Conservation (phyloP, 2,329 filamentous ascomycete species). For the Fusarium mangiferae region DNA sequence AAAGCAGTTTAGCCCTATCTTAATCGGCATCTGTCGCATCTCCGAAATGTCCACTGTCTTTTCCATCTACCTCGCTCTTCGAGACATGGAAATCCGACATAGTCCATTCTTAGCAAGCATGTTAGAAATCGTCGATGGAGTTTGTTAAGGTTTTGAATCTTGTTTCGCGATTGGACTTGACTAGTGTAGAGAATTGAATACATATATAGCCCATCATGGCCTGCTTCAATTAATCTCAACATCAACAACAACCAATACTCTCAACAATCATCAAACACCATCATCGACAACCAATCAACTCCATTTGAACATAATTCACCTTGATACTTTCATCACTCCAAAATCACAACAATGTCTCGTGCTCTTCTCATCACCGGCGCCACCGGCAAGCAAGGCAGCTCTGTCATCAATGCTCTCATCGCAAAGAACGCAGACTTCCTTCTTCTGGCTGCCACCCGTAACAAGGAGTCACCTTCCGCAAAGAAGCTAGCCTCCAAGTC, state of each 20-base stretch:
- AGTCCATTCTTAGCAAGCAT: neutral
- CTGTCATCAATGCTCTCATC: constrained; percentile 21
- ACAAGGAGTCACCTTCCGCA: constrained; percentile 8
- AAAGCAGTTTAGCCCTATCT: neutral
- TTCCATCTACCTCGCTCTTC: neutral
- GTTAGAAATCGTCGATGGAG: neutral
- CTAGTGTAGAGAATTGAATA: neutral
- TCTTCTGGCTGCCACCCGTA: constrained; percentile 24
- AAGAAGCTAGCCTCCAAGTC: constrained; percentile 15
- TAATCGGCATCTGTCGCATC: neutral
- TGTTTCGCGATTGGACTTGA: neutral
- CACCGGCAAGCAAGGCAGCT: constrained; percentile 29
- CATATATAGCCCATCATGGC: neutral
- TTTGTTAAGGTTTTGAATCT: fast-evolving
- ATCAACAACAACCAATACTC: neutral
- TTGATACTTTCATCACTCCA: fast-evolving
- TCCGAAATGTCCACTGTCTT: neutral
- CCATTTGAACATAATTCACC: fast-evolving
- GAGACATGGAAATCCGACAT: constrained; percentile 2
- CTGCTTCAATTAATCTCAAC: neutral
- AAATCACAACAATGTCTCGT: constrained; percentile 10
- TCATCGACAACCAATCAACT: neutral
- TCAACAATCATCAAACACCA: neutral
- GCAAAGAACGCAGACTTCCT: constrained; percentile 11
- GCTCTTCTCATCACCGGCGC: constrained; percentile 29